Percentiles rank a stretch among this genome's conserved stretches.
phyloP scores from a whole-genome alignment of 108 stramenopile genomes.

The Ochromonas danica region DNA sequence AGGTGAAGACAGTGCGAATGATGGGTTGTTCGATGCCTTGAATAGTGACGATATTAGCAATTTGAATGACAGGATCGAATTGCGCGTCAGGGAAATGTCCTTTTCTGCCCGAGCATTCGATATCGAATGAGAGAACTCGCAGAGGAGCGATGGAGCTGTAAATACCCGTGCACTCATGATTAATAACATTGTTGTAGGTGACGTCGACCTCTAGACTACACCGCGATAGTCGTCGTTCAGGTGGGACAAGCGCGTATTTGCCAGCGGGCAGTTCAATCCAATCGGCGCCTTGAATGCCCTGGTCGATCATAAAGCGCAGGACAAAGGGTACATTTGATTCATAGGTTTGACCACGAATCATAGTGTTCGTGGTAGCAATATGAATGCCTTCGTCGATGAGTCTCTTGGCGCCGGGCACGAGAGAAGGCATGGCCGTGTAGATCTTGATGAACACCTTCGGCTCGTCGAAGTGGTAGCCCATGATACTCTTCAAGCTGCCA shows the following conservation, averaged over 20 bases:
- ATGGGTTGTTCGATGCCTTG: constrained; percentile 77
- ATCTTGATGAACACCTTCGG: constrained; percentile 74
- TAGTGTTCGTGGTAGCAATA: constrained; percentile 64
- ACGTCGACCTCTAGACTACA: constrained; percentile 92
- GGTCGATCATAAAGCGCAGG: constrained; percentile 97
- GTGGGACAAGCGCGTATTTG: constrained; percentile 69
- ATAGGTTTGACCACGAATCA: constrained; percentile 64
- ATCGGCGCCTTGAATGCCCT: constrained; percentile 80
- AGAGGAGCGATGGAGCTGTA: constrained; percentile 95
- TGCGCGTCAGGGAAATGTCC: constrained; percentile 92
- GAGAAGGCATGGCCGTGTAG: constrained; percentile 77
- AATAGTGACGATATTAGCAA: constrained; percentile 86
- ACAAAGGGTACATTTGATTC: constrained; percentile 98
- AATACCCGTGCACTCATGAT: constrained; percentile 81
- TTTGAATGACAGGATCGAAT: constrained; percentile 98
- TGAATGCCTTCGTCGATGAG: constrained; percentile 87
- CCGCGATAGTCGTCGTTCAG: constrained; percentile 62
- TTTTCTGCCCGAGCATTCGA: constrained; percentile 96
- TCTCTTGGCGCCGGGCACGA: constrained; percentile 80
- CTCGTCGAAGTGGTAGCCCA: constrained; percentile 79
- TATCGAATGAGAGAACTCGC: constrained; percentile 91
- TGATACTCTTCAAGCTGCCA: constrained; percentile 72
- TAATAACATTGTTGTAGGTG: constrained; percentile 78
- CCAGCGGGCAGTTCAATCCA: constrained; percentile 85
- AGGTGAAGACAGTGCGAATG: constrained; percentile 91